A percentile compares a stretch with the other conserved stretches of the same genome.
phyloP scores from a whole-genome alignment of 2,329 filamentous ascomycete species.

The Lecanicillium sp. region DNA sequence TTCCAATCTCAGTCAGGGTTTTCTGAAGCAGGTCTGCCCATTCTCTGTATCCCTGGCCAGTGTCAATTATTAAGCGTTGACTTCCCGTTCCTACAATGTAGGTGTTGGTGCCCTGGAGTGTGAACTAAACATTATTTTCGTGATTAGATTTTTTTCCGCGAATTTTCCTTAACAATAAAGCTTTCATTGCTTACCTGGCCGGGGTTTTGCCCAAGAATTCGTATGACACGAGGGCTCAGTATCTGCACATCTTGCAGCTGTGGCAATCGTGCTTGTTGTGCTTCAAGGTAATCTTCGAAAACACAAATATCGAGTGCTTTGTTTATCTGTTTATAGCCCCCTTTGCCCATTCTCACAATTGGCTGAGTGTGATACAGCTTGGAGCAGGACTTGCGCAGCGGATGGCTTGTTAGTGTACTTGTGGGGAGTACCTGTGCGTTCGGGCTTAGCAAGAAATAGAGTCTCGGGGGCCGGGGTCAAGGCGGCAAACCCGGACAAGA shows the following conservation, averaged over 20 bases:
- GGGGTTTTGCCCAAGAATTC: conserved; percentile 38
- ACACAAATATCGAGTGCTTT: conserved; percentile 39
- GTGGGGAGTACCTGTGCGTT: too few species aligned
- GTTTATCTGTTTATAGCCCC: conserved; percentile 41
- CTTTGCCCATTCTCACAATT: conserved; percentile 19
- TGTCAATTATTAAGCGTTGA: conserved; percentile 63
- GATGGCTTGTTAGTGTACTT: too few species aligned
- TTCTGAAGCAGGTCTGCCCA: conserved; percentile 43
- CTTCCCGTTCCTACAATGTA: conserved; percentile 64
- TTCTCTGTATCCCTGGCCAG: conserved; percentile 57
- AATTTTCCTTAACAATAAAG: background rate
- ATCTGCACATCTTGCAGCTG: conserved; percentile 33
- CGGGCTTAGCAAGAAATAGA: too few species aligned
- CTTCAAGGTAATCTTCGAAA: conserved; percentile 41
- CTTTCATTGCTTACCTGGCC: conserved; percentile 32
- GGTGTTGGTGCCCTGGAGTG: conserved; percentile 64
- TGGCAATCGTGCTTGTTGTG: conserved; percentile 31
- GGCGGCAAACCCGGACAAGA: too few species aligned
- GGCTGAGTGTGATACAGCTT: too few species aligned
- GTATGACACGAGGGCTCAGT: conserved; percentile 35
- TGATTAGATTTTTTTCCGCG: background rate
- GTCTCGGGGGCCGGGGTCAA: too few species aligned
- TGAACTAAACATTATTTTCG: conserved; percentile 34
- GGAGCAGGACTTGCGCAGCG: too few species aligned
- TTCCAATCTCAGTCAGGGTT: conserved; percentile 13